Evolutionary conservation across 2,329 filamentous ascomycete species (phyloP).

Genomic region (Microsporum ferrugineum): DNA sequence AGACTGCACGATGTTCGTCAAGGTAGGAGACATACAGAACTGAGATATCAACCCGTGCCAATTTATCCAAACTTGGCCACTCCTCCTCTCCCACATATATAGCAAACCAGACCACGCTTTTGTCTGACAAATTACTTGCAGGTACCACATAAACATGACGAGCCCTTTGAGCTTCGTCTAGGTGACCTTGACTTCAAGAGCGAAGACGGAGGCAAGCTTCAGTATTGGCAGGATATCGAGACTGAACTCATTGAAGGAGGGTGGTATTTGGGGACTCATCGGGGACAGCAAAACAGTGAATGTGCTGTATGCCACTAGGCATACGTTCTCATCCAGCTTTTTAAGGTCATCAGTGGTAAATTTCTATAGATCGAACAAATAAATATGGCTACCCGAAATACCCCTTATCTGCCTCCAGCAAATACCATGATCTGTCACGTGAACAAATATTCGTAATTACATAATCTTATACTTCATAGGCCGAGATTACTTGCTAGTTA

Average conservation of each 20-base stretch:
- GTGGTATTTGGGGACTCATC: slow-evolving; percentile 48
- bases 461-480: neutral
- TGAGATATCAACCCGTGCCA: neutral
- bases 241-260: slow-evolving; percentile 51
- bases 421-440: neutral
- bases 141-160: slow-evolving; percentile 26
- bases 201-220: slow-evolving; percentile 48
- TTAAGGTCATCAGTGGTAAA: slow-evolving; percentile 5
- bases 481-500: neutral
- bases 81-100: neutral
- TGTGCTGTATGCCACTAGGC: slow-evolving; percentile 20
- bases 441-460: neutral
- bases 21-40: slow-evolving; percentile 34
- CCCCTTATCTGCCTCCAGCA: neutral
- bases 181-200: slow-evolving; percentile 72
- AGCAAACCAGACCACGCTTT: neutral
- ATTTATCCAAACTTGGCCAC: neutral
- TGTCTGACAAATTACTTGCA: slow-evolving; percentile 12
- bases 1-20: slow-evolving; percentile 65
- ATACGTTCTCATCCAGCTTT: neutral
- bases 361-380: neutral
- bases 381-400: neutral
- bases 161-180: slow-evolving; percentile 42
- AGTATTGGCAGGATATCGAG: slow-evolving; percentile 58
- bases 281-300: slow-evolving; percentile 20